phyloP scores from a whole-genome alignment of 441 rosid species.

The Croton setiger region DNA sequence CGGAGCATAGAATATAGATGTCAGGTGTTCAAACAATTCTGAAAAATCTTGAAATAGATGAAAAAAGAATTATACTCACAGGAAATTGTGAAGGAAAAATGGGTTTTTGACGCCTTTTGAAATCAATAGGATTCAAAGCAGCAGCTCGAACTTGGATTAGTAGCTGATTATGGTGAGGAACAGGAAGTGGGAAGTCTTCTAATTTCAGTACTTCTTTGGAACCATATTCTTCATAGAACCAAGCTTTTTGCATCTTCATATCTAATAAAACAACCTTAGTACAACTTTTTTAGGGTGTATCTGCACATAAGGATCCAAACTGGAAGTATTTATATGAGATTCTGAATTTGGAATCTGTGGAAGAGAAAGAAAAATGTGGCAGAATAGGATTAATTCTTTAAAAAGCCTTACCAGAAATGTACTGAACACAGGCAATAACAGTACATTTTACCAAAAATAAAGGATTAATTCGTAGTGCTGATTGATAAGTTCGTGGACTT shows the following conservation, averaged over 20 bases:
- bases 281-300: too few species aligned
- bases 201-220: conserved; percentile 42
- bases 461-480: too few species aligned
- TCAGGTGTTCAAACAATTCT: not conserved
- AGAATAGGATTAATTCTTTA: too few species aligned
- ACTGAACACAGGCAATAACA: too few species aligned
- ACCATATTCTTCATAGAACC: conserved; percentile 45
- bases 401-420: too few species aligned
- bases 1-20: not conserved
- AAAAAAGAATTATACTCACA: conserved; percentile 20
- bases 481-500: not conserved
- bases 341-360: too few species aligned
- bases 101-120: conserved; percentile 35
- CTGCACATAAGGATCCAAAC: too few species aligned
- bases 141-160: conserved; percentile 43
- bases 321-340: too few species aligned
- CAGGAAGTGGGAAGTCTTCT: conserved; percentile 36
- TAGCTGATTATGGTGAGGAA: conserved; percentile 33
- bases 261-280: not conserved
- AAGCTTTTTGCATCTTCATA: conserved; percentile 36
- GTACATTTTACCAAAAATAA: too few species aligned
- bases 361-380: too few species aligned
- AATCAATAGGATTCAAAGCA: conserved; percentile 47
- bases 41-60: not conserved
- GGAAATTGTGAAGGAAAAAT: conserved; percentile 39